Conservation (phyloP, 2,329 filamentous ascomycete genomes). For the Chrysoporthe deuterocubensis region DNA sequence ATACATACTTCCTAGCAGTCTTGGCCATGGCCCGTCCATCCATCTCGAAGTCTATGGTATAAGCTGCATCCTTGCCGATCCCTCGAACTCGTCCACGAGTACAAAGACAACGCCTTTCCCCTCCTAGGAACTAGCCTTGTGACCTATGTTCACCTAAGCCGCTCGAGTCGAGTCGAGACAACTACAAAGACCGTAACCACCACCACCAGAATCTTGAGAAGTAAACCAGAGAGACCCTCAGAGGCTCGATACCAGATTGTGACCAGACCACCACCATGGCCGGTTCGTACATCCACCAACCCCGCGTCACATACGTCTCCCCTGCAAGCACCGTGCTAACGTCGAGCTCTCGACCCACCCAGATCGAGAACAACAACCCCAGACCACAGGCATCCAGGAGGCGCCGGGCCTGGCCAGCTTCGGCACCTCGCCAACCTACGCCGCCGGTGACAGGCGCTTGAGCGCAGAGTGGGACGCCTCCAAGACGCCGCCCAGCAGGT, state of each 20-base stretch:
- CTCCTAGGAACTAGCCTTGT: not conserved
- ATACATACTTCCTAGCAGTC: not conserved
- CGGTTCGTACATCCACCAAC: constrained; percentile 16
- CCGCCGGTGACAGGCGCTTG: constrained; percentile 40
- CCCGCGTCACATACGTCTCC: not conserved
- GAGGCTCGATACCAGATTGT: not conserved
- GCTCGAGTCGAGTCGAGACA: not conserved
- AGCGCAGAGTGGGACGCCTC: constrained; percentile 63
- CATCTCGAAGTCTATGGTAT: not conserved
- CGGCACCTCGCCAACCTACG: constrained; percentile 38
- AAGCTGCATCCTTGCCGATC: constrained; percentile 22
- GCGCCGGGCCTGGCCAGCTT: constrained; percentile 30
- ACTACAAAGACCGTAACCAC: not conserved
- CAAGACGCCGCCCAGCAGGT: constrained; percentile 69
- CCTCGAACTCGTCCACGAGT: constrained; percentile 11
- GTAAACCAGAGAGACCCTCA: not conserved
- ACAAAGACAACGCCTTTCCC: constrained; percentile 18
- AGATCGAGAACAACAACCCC: constrained; percentile 25
- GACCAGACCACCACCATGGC: constrained; percentile 17
- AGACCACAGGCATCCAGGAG: constrained; percentile 34
- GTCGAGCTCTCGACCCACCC: not conserved
- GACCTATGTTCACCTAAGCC: constrained; percentile 6
- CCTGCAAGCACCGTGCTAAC: not conserved
- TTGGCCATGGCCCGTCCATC: not conserved
- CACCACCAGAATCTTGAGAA: not conserved